Percentiles rank a stretch among this genome's conserved stretches.
Conservation (phyloP, 139 green algal species). For the Chlamydomonas urium region DNA sequence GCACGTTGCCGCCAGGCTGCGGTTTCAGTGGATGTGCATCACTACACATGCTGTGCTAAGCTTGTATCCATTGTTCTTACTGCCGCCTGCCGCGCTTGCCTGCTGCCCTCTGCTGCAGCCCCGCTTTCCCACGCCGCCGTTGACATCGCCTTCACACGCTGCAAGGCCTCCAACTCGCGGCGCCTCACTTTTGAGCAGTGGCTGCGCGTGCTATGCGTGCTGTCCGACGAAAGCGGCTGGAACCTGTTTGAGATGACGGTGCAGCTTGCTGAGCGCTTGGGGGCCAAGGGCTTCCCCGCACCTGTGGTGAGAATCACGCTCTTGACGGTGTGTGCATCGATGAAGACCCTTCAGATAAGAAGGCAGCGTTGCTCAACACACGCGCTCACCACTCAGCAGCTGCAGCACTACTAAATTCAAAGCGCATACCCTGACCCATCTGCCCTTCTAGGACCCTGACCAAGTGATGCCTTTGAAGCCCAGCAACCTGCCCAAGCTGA, state of each 20-base stretch:
- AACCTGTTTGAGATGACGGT: neutral
- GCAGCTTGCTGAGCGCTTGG: neutral
- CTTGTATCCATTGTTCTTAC: too few species aligned
- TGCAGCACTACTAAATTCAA: too few species aligned
- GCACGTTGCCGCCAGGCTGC: too few species aligned
- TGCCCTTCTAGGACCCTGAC: neutral
- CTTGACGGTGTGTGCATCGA: neutral
- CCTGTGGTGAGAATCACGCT: neutral
- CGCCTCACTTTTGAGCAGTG: conserved; percentile 13
- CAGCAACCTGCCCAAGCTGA: neutral
- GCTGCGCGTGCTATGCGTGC: conserved; percentile 6
- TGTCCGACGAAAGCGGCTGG: conserved; percentile 1
- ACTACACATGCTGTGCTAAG: too few species aligned
- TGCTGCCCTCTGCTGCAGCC: too few species aligned
- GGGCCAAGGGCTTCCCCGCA: neutral
- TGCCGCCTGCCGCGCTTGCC: too few species aligned
- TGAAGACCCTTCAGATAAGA: neutral
- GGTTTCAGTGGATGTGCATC: too few species aligned
- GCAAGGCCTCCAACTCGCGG: neutral
- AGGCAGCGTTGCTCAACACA: too few species aligned
- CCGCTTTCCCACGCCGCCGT: conserved; percentile 10
- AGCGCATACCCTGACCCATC: too few species aligned
- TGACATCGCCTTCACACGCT: conserved; percentile 16
- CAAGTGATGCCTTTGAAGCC: neutral
- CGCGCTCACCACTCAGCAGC: too few species aligned